Conservation (phyloP, 352 stramenopile species). For the Phytophthora pseudosyringae region DNA sequence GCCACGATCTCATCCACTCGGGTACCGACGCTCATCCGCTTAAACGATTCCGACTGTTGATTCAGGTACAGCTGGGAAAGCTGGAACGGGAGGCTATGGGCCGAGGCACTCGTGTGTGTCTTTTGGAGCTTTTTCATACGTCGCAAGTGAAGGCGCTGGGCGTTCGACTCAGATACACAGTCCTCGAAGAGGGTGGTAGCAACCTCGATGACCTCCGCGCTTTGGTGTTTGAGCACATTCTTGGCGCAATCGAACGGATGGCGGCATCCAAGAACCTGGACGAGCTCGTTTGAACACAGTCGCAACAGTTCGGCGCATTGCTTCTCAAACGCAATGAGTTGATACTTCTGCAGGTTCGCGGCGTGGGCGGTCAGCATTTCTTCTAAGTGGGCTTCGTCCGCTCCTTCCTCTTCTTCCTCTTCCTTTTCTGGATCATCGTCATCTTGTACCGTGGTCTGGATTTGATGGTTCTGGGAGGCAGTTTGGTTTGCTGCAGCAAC, state of each 20-base stretch:
- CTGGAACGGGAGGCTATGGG: conserved; percentile 66
- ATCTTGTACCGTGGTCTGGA: conserved; percentile 16
- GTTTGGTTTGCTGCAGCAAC: conserved; percentile 20
- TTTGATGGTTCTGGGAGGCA: conserved; percentile 6
- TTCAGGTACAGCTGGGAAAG: conserved; percentile 72
- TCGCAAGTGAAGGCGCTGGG: conserved; percentile 56
- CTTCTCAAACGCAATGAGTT: conserved; percentile 60
- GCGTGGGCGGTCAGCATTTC: conserved; percentile 33
- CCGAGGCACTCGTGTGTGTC: conserved; percentile 46
- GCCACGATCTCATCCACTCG: conserved; percentile 52
- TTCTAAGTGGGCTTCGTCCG: conserved; percentile 33
- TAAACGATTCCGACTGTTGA: conserved; percentile 69
- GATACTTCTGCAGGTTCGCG: conserved; percentile 35
- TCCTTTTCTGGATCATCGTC: conserved; percentile 11
- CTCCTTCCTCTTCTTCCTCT: conserved; percentile 20
- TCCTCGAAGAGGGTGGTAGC: conserved; percentile 43
- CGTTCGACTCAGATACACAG: conserved; percentile 47
- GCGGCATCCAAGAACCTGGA: conserved; percentile 60
- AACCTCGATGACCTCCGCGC: conserved; percentile 41
- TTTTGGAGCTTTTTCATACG: conserved; percentile 46
- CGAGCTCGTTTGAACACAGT: conserved; percentile 60
- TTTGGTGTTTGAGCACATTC: conserved; percentile 74
- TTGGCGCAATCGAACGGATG: conserved; percentile 55
- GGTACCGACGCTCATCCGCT: conserved; percentile 55
- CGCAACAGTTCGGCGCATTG: conserved; percentile 41